These are phyloP conservation scores for Epicoccum sorghinum DNA, from an alignment of 2,329 filamentous ascomycete species.

Conservation along the genomic window DNA sequence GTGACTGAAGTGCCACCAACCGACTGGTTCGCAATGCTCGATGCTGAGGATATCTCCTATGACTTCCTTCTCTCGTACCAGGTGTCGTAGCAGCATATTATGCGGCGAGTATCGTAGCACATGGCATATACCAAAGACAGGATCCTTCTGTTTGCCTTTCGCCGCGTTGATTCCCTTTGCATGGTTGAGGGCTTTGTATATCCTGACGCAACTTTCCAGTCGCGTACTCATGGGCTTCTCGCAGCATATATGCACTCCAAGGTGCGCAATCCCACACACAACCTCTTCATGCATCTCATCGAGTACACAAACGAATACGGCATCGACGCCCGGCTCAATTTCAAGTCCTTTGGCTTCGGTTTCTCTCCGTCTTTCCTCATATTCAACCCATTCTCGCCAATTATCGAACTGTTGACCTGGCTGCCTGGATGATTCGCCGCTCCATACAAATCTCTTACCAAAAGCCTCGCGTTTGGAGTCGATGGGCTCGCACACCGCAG, in stretches of 20 bases:
- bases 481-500: slow-evolving; percentile 81
- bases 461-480: slow-evolving; percentile 76
- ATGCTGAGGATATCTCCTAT: slow-evolving; percentile 87
- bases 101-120: slow-evolving; percentile 93
- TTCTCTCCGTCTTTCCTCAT: slow-evolving; percentile 68
- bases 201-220: slow-evolving; percentile 76
- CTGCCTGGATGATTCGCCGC: slow-evolving; percentile 45
- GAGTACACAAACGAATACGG: slow-evolving; percentile 74
- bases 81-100: slow-evolving; percentile 80
- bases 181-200: slow-evolving; percentile 64
- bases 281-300: slow-evolving; percentile 90
- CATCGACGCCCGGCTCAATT: slow-evolving; percentile 53
- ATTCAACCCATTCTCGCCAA: slow-evolving; percentile 79
- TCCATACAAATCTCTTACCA: slow-evolving; percentile 76
- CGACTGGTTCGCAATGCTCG: slow-evolving; percentile 92
- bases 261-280: slow-evolving; percentile 72
- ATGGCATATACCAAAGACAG: slow-evolving; percentile 88
- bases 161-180: slow-evolving; percentile 30
- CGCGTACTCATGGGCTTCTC: slow-evolving; percentile 92
- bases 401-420: slow-evolving; percentile 69
- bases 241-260: slow-evolving; percentile 82
- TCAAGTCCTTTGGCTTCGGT: slow-evolving; percentile 40
- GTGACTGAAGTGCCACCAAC: slow-evolving; percentile 87
- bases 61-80: slow-evolving; percentile 74
- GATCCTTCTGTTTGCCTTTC: slow-evolving; percentile 25